Evolutionary conservation across 2,329 filamentous ascomycete species (phyloP).

Genomic region (Tolypocladium sp.): DNA sequence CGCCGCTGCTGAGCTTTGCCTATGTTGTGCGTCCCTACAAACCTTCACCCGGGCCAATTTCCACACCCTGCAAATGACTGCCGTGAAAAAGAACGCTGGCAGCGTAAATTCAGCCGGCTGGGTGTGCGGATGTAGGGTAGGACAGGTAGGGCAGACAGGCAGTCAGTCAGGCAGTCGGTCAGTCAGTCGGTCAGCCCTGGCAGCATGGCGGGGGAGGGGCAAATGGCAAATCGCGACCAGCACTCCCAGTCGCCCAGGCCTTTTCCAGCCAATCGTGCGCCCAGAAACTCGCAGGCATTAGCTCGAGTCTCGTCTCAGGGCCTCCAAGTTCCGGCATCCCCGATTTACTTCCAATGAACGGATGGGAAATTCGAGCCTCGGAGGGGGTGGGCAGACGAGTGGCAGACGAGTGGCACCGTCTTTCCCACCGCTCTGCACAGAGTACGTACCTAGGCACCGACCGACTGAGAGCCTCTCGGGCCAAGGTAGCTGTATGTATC

Average conservation of each 20-base stretch:
- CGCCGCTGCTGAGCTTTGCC: not conserved
- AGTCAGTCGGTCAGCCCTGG: not conserved
- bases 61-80: not conserved
- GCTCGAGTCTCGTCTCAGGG: not conserved
- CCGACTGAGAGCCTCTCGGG: too few relatives aligned
- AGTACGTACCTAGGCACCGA: too few relatives aligned
- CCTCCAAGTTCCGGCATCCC: not conserved
- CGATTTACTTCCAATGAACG: not conserved
- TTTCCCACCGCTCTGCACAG: not conserved
- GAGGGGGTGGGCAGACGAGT: not conserved
- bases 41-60: not conserved
- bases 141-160: not conserved
- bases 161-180: not conserved
- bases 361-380: not conserved
- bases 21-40: not conserved
- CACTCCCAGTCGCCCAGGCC: too few relatives aligned
- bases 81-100: not conserved
- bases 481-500: too few relatives aligned
- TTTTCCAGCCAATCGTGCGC: not conserved
- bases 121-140: not conserved
- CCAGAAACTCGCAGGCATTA: not conserved
- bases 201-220: conserved; percentile 8
- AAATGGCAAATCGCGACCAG: conserved; percentile 1
- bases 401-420: not conserved
- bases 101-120: not conserved